phyloP scores from a whole-genome alignment of 2,329 filamentous ascomycete species.

The Cladobotryum mycophilum region DNA sequence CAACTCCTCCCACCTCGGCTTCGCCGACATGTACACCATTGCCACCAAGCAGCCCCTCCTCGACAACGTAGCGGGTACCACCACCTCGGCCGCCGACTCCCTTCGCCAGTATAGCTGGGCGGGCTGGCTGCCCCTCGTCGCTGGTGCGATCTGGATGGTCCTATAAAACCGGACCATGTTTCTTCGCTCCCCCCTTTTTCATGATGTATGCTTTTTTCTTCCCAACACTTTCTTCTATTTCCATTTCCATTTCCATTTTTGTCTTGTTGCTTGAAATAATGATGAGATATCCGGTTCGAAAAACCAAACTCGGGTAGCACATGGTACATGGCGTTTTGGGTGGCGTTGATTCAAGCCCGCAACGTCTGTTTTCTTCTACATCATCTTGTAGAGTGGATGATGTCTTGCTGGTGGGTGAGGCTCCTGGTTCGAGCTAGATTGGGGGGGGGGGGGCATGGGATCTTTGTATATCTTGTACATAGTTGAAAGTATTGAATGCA shows the following conservation, averaged over 20 bases:
- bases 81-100: constrained; percentile 21
- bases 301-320: too few species aligned
- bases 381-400: too few species aligned
- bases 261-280: neutral
- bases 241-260: neutral
- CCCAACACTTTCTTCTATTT: neutral
- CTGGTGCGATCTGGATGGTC: constrained; percentile 33
- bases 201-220: neutral
- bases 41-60: constrained; percentile 32
- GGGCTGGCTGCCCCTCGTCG: constrained; percentile 37
- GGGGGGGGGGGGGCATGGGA: neutral
- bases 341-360: neutral
- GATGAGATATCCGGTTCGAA: too few species aligned
- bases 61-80: neutral
- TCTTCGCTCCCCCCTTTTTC: too few species aligned
- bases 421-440: too few species aligned
- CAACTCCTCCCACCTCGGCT: constrained; percentile 73
- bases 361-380: too few species aligned
- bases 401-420: too few species aligned
- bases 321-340: constrained; percentile 3
- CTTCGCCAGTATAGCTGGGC: constrained; percentile 21
- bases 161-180: constrained; percentile 21
- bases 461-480: neutral
- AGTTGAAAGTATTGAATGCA: too few species aligned
- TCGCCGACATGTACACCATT: constrained; percentile 70